These are phyloP conservation scores for Fraxinus velutina DNA, from an alignment of 305 asterid species.

Conservation along the genomic window DNA sequence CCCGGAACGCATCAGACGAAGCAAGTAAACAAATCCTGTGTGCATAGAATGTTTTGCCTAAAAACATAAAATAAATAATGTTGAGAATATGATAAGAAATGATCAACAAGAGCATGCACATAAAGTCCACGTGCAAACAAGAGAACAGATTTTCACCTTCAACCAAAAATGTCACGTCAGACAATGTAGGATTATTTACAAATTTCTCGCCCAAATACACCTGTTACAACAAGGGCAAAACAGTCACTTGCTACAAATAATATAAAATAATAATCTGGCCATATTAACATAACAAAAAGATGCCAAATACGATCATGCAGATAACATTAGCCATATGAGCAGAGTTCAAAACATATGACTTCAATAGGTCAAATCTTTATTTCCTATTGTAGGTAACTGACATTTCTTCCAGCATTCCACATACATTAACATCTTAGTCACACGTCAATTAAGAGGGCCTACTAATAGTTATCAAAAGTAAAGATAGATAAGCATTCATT, in stretches of 20 bases:
- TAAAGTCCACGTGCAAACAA: slow-evolving; percentile 14
- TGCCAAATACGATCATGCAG: background rate
- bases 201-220: slow-evolving; percentile 93
- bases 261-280: background rate
- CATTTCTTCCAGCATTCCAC: background rate
- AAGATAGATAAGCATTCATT: background rate
- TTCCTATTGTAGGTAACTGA: background rate
- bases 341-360: background rate
- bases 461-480: background rate
- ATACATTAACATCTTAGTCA: background rate
- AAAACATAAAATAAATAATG: slow-evolving; percentile 8
- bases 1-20: slow-evolving; percentile 98
- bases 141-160: slow-evolving; percentile 59
- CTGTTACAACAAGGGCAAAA: slow-evolving; percentile 41
- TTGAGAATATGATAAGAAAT: background rate
- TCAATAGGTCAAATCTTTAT: background rate
- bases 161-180: slow-evolving; percentile 95
- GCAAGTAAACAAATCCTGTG: slow-evolving; percentile 97
- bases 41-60: slow-evolving; percentile 92
- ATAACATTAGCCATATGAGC: background rate
- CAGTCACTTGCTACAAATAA: slow-evolving; percentile 2
- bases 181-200: slow-evolving; percentile 80
- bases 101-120: slow-evolving; percentile 4
- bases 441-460: background rate
- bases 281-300: background rate